phyloP scores from a whole-genome alignment of 2,329 filamentous ascomycete genomes.

The Tolypocladium paradoxum region DNA sequence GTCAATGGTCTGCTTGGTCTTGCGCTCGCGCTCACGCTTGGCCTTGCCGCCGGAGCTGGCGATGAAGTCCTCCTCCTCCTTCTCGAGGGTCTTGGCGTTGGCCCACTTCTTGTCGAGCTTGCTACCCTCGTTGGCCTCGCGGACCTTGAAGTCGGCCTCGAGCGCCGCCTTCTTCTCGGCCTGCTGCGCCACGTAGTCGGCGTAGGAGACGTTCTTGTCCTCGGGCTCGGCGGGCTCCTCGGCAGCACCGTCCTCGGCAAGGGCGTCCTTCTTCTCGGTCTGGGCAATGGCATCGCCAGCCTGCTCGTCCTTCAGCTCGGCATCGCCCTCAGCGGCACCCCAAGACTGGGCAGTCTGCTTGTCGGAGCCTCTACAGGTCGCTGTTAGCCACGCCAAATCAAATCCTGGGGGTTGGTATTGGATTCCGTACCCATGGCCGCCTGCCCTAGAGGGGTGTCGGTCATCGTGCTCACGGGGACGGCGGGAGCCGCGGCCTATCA shows the following conservation, averaged over 20 bases:
- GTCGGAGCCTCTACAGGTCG: slow-evolving; percentile 54
- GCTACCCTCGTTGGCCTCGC: slow-evolving; percentile 86
- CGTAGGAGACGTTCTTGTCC: slow-evolving; percentile 84
- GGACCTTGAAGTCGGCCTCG: slow-evolving; percentile 54
- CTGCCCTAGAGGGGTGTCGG: slow-evolving; percentile 37
- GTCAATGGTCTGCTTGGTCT: slow-evolving; percentile 82
- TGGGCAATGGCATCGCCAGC: slow-evolving; percentile 83
- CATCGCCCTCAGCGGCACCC: slow-evolving; percentile 72
- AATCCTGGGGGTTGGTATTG: not conserved
- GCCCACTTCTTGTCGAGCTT: slow-evolving; percentile 90
- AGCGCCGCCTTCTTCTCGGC: slow-evolving; percentile 68
- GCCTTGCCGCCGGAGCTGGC: slow-evolving; percentile 64
- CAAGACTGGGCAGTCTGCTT: slow-evolving; percentile 86
- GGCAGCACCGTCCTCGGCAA: slow-evolving; percentile 35
- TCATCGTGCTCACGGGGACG: slow-evolving; percentile 44
- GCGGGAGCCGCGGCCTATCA: slow-evolving; percentile 41
- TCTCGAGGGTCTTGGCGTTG: slow-evolving; percentile 60
- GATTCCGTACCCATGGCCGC: slow-evolving; percentile 32
- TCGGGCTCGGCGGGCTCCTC: slow-evolving; percentile 52
- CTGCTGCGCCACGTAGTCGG: slow-evolving; percentile 69
- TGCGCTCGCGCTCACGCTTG: slow-evolving; percentile 77
- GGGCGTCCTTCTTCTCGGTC: slow-evolving; percentile 65
- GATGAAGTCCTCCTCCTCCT: slow-evolving; percentile 69
- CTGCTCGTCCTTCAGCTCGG: slow-evolving; percentile 84
- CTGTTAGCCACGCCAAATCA: not conserved